Evolutionary conservation across 2,329 filamentous ascomycete genomes (phyloP), one percentile per base, ranked within the genome.

Genomic region (Pseudogymnoascus sp.): DNA sequence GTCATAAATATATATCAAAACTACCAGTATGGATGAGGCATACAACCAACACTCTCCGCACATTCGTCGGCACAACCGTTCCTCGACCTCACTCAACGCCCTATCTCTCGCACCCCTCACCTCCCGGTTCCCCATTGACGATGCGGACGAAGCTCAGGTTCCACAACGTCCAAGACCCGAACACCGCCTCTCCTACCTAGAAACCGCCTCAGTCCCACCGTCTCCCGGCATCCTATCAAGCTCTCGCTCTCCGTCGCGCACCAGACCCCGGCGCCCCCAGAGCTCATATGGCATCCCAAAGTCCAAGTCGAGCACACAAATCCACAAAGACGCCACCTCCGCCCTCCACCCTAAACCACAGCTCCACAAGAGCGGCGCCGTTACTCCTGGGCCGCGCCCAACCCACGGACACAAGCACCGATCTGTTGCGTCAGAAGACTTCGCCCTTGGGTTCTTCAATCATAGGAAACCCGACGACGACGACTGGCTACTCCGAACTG

Each of bases 401-500:
- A 60, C 40, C 6, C 24, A 62, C 42, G 38, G 33, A 26, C 68
- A 66, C 50, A 53, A 67, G 44, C 64, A 66, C 42, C 65, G 70
- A 70, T n/a, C 59, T 10, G 31, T 64, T 11, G 66, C 60, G 3
- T 70, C 67, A 50, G 69, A 71, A 37, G 70, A 75, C 40, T 61
- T 67, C 8, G 29, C 29, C 4, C 24, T 62, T 7, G 29, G 21
- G 2, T 33, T 33, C 38, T 65, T 71, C 35, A 61, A 42, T 8
- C 33, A 4, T 14, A 56, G 50, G 16, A 56, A 56, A 6, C 50
- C 50, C 50, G 77, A 81, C 65, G 81, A 86, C 68, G 83, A 81
- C 63, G 86, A 88, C 74, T 89, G 86, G 86, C 75, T 89, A 53
- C 77, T 87, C 24, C 80, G 86, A 31, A 81, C 85, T 0, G 86